These are phyloP conservation scores for Yarrowia porcina DNA, from an alignment of 805 yeast species.

Conservation along the genomic window DNA sequence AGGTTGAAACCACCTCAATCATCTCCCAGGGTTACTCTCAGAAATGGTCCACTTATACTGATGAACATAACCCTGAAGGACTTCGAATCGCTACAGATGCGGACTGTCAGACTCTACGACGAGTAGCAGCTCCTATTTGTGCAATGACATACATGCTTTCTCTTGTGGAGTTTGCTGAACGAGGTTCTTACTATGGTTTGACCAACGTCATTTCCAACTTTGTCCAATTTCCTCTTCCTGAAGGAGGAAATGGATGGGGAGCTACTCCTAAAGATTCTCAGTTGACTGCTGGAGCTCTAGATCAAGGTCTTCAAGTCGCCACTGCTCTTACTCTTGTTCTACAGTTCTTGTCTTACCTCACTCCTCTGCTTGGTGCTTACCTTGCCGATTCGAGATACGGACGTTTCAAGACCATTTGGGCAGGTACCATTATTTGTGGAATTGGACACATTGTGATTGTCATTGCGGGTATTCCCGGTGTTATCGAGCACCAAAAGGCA, in stretches of 20 bases:
- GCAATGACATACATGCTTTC: background rate
- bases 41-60: background rate
- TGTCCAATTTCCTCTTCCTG: background rate
- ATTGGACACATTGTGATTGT: background rate
- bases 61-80: background rate
- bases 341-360: background rate
- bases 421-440: background rate
- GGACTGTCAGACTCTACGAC: background rate
- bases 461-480: background rate
- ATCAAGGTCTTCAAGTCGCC: background rate
- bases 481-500: background rate
- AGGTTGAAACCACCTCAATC: background rate
- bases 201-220: background rate
- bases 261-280: background rate
- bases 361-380: background rate
- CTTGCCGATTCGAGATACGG: background rate
- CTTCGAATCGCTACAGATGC: background rate
- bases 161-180: background rate
- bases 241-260: background rate
- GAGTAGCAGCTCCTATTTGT: background rate
- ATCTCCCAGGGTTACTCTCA: background rate
- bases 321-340: background rate
- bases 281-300: background rate
- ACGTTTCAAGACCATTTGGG: background rate
- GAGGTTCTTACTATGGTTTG: background rate